Conservation (phyloP, 768 basidiomycete genomes). For the Xerocomellus dryophilus region DNA sequence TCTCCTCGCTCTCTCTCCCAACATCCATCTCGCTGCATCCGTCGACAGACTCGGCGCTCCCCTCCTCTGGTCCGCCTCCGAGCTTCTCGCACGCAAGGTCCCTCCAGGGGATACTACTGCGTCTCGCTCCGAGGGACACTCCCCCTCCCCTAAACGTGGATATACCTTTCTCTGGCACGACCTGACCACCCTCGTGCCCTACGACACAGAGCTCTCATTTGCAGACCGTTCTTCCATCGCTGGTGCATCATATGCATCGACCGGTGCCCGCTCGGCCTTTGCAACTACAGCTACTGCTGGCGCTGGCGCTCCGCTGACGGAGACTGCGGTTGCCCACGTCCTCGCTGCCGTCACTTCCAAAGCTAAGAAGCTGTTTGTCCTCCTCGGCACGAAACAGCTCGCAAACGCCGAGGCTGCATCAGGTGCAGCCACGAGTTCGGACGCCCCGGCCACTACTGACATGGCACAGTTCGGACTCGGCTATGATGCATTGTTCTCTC, state of each 20-base stretch:
- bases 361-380: constrained; percentile 75
- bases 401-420: constrained; percentile 42
- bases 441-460: constrained; percentile 12
- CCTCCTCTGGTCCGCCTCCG: constrained; percentile 77
- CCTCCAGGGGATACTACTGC: background rate
- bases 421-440: background rate
- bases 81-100: constrained; percentile 52
- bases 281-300: constrained; percentile 31
- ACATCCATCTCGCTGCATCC: constrained; percentile 80
- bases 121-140: constrained; percentile 1
- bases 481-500: constrained; percentile 67
- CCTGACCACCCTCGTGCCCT: constrained; percentile 78
- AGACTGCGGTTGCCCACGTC: constrained; percentile 77
- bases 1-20: constrained; percentile 66
- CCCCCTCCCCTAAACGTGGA: constrained; percentile 38
- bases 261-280: constrained; percentile 27
- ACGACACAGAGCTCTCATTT: constrained; percentile 72
- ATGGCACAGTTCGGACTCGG: constrained; percentile 53
- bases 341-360: constrained; percentile 85
- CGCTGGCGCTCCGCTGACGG: constrained; percentile 50
- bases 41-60: constrained; percentile 86
- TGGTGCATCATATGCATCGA: constrained; percentile 42
- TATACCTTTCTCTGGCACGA: constrained; percentile 88
- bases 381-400: constrained; percentile 70
- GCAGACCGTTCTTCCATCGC: constrained; percentile 63